phyloP scores from a whole-genome alignment of 495 filamentous ascomycete species.

The Daldinia childiae region DNA sequence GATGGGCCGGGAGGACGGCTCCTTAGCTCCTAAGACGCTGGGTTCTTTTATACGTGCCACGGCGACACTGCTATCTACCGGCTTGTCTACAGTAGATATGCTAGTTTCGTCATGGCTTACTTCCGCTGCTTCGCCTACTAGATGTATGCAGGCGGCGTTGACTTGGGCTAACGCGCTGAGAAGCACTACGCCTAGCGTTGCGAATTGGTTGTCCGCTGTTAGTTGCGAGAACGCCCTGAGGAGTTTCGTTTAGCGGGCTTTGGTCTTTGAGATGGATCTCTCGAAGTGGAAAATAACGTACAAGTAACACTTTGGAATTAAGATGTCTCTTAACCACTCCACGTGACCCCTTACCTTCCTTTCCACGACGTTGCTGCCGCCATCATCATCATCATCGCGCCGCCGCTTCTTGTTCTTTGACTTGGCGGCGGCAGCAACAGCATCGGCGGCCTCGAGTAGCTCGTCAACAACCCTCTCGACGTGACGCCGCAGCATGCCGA shows the following conservation, averaged over 20 bases:
- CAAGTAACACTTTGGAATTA: slow-evolving; percentile 47
- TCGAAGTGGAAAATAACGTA: slow-evolving; percentile 24
- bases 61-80: not conserved
- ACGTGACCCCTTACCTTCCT: slow-evolving; percentile 40
- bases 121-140: slow-evolving; percentile 24
- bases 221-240: slow-evolving; percentile 73
- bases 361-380: slow-evolving; percentile 15
- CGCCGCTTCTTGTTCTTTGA: slow-evolving; percentile 37
- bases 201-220: slow-evolving; percentile 75
- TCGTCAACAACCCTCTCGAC: slow-evolving; percentile 61
- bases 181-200: slow-evolving; percentile 80
- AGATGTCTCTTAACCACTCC: slow-evolving; percentile 48
- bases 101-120: not conserved
- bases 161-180: slow-evolving; percentile 72
- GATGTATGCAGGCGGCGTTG: slow-evolving; percentile 52
- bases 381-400: slow-evolving; percentile 18
- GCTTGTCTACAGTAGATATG: not conserved
- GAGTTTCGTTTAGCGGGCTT: not conserved
- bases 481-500: slow-evolving; percentile 72
- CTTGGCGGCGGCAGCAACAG: slow-evolving; percentile 15
- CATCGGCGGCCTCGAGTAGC: slow-evolving; percentile 43
- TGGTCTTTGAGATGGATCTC: too few species aligned
- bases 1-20: not conserved
- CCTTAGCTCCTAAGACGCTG: not conserved
- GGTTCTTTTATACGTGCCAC: not conserved